Base-by-base conservation (phyloP, 2,329 filamentous ascomycete genomes). In the Pseudogymnoascus sp. region DNA sequence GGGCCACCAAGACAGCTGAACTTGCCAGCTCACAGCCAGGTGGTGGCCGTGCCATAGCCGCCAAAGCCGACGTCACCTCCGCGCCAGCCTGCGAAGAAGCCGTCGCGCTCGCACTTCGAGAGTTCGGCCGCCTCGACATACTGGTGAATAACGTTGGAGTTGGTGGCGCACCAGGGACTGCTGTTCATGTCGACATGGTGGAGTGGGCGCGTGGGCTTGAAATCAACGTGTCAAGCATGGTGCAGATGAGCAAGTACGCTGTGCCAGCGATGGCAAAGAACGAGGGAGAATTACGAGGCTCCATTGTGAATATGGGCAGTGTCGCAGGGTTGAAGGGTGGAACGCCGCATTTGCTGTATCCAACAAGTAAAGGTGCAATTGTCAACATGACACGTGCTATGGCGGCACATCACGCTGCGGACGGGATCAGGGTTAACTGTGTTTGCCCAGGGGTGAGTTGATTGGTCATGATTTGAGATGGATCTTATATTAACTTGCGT, bases 71-170 rank as follows among this genome's bases (percentile, higher is more conserved):
- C 65, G 82, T 87, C n/a, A 85, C 82, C 0, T 70, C 72, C 0
- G 74, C 78, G 14, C 61, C 62, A 0, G 81, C 86, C 60, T 88
- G 84, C 67, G 72, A 79, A 0, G 18, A 33, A 8, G 38, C 41
- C 14, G 72, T 79, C 4, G 63, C 76, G 0, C 60, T 69, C 0
- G 78, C 84, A 0, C 9, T 83, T 0, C 63, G 74, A 1, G 67
- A 70, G 1, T 87, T 81, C 64, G 83, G 83, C 0, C 74, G 82
- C 1, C 65, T 88, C 2, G 84, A 88, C 66, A 83, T 88, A 39
- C 72, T 88, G 1, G 75, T 87, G 47, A 88, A 88, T 67, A 84
- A 84, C 60, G 85, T 88, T 1, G 86, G 86, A 0, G 74, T 87
- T 18, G 76, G 77, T 2, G 86, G 86, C 0, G 78, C 83, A 0